Conservation (phyloP, 106 monocot genomes). For the Acorus calamus region DNA sequence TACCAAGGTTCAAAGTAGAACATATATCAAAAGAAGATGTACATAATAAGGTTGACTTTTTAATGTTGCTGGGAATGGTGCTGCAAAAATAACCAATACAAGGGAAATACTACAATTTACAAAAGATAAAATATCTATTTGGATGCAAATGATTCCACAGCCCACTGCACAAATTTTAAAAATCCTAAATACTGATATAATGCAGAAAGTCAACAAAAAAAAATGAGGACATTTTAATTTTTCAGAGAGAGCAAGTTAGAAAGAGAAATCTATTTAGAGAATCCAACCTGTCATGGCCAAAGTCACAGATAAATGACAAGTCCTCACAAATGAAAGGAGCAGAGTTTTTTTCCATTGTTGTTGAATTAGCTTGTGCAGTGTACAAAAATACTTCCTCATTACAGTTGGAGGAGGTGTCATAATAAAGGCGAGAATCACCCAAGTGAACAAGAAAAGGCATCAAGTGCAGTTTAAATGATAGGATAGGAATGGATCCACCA, state of each 20-base stretch:
- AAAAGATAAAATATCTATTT: no score
- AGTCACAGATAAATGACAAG: slow-evolving; percentile 43
- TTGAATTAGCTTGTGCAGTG: slow-evolving; percentile 18
- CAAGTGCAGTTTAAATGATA: slow-evolving; percentile 56
- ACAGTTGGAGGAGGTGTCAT: slow-evolving; percentile 25
- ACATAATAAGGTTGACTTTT: no score
- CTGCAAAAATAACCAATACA: no score
- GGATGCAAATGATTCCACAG: no score
- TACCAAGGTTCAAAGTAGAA: no score
- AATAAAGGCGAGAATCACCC: slow-evolving; percentile 20
- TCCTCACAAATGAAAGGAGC: slow-evolving; percentile 60
- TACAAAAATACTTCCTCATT: slow-evolving; percentile 25
- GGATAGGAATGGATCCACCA: slow-evolving; percentile 47
- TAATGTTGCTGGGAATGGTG: no score
- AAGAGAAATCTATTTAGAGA: neutral
- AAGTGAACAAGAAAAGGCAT: slow-evolving; percentile 52
- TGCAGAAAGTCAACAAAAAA: neutral
- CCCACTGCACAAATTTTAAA: no score
- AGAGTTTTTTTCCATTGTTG: slow-evolving; percentile 23
- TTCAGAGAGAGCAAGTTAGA: neutral
- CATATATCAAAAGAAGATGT: no score
- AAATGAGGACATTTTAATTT: neutral
- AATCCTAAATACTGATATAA: neutral
- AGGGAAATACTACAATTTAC: no score
- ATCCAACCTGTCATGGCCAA: slow-evolving; percentile 75